phyloP scores from a whole-genome alignment of 78 protist species.

The Dictyostelium firmibasis region DNA sequence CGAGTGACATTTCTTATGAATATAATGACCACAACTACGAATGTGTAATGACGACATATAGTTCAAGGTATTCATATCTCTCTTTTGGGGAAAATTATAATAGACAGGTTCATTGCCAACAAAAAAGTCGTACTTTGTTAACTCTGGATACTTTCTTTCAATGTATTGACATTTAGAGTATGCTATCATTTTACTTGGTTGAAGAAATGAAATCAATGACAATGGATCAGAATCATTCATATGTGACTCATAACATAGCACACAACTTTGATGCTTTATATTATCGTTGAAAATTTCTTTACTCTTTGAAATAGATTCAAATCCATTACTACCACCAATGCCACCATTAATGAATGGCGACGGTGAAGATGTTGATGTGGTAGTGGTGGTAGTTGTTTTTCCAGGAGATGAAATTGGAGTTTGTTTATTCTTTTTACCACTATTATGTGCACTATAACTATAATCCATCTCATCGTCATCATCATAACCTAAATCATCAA shows the following conservation, averaged over 20 bases:
- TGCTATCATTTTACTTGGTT: constrained; percentile 4
- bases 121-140: background rate
- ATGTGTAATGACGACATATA: constrained; percentile 45
- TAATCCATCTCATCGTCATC: constrained; percentile 7
- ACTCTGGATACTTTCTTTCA: background rate
- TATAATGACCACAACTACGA: constrained; percentile 65
- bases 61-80: constrained; percentile 19
- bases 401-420: constrained; percentile 3
- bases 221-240: constrained; percentile 20
- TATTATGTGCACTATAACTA: background rate
- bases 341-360: background rate
- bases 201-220: constrained; percentile 29
- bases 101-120: background rate
- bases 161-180: constrained; percentile 16
- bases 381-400: background rate
- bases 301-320: background rate
- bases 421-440: background rate
- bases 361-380: background rate
- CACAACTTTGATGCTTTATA: constrained; percentile 1
- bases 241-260: constrained; percentile 25
- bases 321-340: background rate
- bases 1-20: constrained; percentile 32
- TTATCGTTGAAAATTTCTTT: constrained; percentile 4
- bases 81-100: constrained; percentile 30
- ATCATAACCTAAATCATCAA: background rate